Base-by-base conservation (phyloP, 805 yeast species). In the Yamadazyma phyllophila region DNA sequence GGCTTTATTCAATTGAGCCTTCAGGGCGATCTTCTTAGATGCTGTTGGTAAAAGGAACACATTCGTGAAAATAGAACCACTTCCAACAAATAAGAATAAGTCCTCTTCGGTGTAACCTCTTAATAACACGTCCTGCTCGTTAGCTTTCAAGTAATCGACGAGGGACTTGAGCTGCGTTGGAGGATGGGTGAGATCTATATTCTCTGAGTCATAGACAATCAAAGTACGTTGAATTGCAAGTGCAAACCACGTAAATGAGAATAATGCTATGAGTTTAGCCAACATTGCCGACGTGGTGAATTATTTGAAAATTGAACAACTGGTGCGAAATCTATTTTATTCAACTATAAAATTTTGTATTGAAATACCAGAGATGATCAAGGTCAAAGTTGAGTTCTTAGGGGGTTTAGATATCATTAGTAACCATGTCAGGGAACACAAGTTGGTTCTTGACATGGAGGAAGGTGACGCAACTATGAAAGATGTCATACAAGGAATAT, bases 381-480 rank as follows among this genome's bases (percentile, higher is more conserved):
- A 65, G 48, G 67, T 70, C 10, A 71, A 68, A 48, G 71, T 72
- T 2, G 76, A 72, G 51, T 71, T 72, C 45, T 61, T 72, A 13
- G 97, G 97, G 6, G 98, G 98, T 0, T 71, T 91, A 20, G 97
- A 92, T 59, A 83, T 81, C 36, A 80, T 88, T 1, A 88, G 92
- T 48, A 76, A 74, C 32, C 78, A 80, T 31, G 70, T 78, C 36
- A 74, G 85, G 49, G 71, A 76, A 41, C 76, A 81, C 45, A 74
- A 77, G 45, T 64, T 86, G 14, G 59, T 60, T 2, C 52, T 71
- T 7, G 69, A 67, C 0, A 60, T 81, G 2, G 72, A 74, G 11
- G 74, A 67, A 43, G 77, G 77, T 15, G 65, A 55, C 13, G 70
- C 71, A 16, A 67, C 54, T 57, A 66, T 51, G 71, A 69, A 71